Conservation (phyloP, 1,284 basidiomycete genomes). For the Rhodotorula glutinis region DNA sequence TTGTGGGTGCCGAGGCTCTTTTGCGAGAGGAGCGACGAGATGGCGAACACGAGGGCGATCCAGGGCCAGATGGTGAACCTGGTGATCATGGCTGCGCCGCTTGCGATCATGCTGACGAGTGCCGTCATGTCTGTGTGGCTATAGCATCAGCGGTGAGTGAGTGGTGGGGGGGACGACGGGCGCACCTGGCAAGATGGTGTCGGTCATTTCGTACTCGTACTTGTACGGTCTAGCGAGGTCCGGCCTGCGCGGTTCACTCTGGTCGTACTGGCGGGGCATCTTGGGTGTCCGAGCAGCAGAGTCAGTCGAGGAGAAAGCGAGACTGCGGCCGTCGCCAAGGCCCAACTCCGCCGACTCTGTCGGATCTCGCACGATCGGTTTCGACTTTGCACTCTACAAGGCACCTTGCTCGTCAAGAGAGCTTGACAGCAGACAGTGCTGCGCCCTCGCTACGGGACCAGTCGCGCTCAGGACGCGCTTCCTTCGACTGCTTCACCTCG, state of each 20-base stretch:
- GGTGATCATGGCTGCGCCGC: constrained; percentile 26
- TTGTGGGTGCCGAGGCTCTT: constrained; percentile 12
- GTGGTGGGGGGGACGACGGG: background rate
- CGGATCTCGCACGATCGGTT: too few species aligned
- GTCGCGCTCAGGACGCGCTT: too few species aligned
- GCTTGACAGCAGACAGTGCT: too few species aligned
- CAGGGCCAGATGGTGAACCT: constrained; percentile 31
- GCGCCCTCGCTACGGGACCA: too few species aligned
- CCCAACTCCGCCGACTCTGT: too few species aligned
- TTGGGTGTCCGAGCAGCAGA: background rate
- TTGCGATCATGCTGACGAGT: constrained; percentile 14
- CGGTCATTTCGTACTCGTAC: constrained; percentile 5
- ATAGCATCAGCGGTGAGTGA: background rate
- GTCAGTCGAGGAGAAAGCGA: background rate
- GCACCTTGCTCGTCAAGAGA: too few species aligned
- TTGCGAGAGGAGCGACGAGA: constrained; percentile 8
- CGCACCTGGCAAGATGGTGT: constrained; percentile 15
- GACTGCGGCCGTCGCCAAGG: too few species aligned
- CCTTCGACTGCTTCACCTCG: too few species aligned
- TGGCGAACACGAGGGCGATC: constrained; percentile 22
- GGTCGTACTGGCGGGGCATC: constrained; percentile 20
- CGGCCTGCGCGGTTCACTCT: constrained; percentile 17
- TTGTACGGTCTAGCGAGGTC: constrained; percentile 11
- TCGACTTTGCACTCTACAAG: too few species aligned
- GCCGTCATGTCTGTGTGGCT: constrained; percentile 10